Conservation (phyloP, 2,329 filamentous ascomycete species). For the Ascochyta koolunga region DNA sequence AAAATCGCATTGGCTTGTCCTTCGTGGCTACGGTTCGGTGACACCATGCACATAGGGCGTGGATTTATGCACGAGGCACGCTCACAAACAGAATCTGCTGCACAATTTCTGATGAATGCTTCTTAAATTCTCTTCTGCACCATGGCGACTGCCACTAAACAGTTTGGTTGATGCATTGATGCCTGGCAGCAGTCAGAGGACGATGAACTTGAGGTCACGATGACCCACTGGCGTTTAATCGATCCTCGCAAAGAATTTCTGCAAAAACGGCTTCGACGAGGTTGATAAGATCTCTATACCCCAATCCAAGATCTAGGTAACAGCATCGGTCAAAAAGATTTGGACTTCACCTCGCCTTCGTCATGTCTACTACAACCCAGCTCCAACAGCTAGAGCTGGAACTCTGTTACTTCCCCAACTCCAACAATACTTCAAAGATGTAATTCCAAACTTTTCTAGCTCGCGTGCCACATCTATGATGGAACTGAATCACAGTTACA, state of each 20-base stretch:
- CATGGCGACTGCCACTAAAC: neutral
- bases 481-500: neutral
- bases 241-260: neutral
- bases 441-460: neutral
- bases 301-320: neutral
- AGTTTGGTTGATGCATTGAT: neutral
- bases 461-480: constrained; percentile 1
- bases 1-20: neutral
- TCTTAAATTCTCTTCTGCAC: neutral
- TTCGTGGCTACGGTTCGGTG: neutral
- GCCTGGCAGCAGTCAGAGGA: neutral
- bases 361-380: constrained; percentile 7
- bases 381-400: constrained; percentile 11
- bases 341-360: neutral
- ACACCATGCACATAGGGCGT: constrained; percentile 6
- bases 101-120: neutral
- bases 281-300: neutral
- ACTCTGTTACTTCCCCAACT: constrained; percentile 6
- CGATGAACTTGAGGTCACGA: neutral
- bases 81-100: neutral
- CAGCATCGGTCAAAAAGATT: neutral
- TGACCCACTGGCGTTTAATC: neutral
- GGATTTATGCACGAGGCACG: neutral
- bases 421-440: neutral
- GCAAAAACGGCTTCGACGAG: neutral